Evolutionary conservation across 2,329 filamentous ascomycete genomes (phyloP).

Genomic region (Aspergillus sp.): DNA sequence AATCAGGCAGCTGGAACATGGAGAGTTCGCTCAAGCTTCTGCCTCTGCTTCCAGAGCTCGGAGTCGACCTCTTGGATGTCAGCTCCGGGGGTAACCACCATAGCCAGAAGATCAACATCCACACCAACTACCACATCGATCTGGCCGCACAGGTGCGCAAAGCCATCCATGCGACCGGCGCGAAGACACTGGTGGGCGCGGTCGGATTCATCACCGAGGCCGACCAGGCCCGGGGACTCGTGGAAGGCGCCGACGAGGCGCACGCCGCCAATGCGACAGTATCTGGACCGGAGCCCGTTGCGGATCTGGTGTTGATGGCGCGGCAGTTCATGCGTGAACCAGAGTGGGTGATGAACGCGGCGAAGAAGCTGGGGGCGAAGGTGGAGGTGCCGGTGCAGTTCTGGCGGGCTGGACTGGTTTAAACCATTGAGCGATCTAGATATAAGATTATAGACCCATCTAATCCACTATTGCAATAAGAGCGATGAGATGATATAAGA

Average conservation of each 20-base stretch:
- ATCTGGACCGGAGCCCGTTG: constrained; percentile 31
- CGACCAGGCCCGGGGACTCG: constrained; percentile 52
- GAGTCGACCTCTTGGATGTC: constrained; percentile 50
- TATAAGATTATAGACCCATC: too few relatives aligned
- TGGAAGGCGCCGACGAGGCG: constrained; percentile 38
- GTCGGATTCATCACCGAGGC: constrained; percentile 58
- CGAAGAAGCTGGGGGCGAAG: constrained; percentile 52
- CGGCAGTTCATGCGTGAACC: constrained; percentile 59
- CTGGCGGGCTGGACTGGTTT: constrained; percentile 24
- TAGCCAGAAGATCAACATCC: constrained; percentile 47
- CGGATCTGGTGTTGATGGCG: constrained; percentile 55
- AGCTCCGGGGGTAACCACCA: constrained; percentile 50
- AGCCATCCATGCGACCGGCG: constrained; percentile 39
- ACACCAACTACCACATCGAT: constrained; percentile 54
- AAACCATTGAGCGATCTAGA: too few relatives aligned
- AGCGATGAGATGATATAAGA: too few relatives aligned
- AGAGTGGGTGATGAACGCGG: constrained; percentile 57
- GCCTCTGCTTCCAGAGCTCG: constrained; percentile 43
- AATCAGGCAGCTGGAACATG: constrained; percentile 43
- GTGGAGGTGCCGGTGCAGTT: constrained; percentile 54
- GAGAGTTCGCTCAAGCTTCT: constrained; percentile 43
- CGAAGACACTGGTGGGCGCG: constrained; percentile 52
- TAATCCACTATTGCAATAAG: too few relatives aligned
- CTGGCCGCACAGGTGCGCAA: constrained; percentile 51
- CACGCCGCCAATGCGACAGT: constrained; percentile 29